Conservation (phyloP, 192 early-diverging fungal species). For the Coemansia sp. region DNA sequence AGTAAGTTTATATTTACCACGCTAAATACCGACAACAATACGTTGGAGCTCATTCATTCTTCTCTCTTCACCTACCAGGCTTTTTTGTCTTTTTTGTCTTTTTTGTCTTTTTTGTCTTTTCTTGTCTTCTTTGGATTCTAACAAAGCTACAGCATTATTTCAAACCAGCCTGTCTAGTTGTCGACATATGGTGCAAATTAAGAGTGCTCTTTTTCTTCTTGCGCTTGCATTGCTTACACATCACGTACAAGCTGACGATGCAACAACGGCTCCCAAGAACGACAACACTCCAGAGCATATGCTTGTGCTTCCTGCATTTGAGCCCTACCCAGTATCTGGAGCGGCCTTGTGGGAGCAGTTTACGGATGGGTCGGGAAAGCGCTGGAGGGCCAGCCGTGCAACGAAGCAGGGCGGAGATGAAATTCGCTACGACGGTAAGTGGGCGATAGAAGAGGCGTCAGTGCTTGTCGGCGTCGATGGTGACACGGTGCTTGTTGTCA, state of each 20-base stretch:
- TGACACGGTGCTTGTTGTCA: constrained; percentile 79
- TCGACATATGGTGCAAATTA: constrained; percentile 21
- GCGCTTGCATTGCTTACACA: constrained; percentile 31
- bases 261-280: neutral
- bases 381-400: constrained; percentile 41
- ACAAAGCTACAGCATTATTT: neutral
- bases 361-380: constrained; percentile 10
- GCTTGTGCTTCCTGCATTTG: constrained; percentile 25
- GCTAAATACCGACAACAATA: no score
- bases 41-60: no score
- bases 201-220: constrained; percentile 22
- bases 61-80: no score
- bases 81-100: no score
- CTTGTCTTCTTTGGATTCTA: neutral
- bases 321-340: constrained; percentile 27
- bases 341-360: constrained; percentile 55
- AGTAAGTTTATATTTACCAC: no score
- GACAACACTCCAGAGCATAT: constrained; percentile 2
- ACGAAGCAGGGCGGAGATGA: constrained; percentile 32
- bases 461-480: constrained; percentile 61
- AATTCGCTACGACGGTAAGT: constrained; percentile 69
- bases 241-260: constrained; percentile 7
- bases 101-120: no score
- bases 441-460: constrained; percentile 74
- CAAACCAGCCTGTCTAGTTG: neutral